Evolutionary conservation across 371 early-diverging fungal genomes (phyloP).

Genomic region (Apophysomyces ossiformis): DNA sequence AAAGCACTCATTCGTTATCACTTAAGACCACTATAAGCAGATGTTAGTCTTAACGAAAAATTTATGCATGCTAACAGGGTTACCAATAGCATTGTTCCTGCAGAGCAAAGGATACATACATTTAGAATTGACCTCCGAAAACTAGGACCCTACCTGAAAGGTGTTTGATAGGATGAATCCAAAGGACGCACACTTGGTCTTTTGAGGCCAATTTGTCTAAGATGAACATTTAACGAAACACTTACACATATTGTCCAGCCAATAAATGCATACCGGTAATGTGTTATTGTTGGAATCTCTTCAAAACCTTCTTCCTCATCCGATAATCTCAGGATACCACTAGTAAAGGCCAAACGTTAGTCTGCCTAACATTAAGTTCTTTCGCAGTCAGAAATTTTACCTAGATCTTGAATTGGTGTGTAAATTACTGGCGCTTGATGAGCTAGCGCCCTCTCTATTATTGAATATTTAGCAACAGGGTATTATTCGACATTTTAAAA

Average conservation of each 20-base stretch:
- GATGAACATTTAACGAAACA: neutral
- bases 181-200: slow-evolving; percentile 3
- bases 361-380: neutral
- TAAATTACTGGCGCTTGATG: neutral
- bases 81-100: neutral
- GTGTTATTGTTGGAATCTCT: neutral
- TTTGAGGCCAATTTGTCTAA: neutral
- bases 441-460: neutral
- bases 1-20: neutral
- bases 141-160: neutral
- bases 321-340: neutral
- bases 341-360: neutral
- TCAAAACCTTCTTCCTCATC: slow-evolving; percentile 6
- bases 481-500: neutral
- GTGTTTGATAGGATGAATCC: neutral
- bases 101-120: neutral
- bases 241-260: neutral
- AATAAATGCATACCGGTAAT: neutral
- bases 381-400: neutral
- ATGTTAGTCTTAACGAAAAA: neutral
- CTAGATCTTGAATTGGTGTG: neutral
- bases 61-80: neutral
- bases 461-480: neutral
- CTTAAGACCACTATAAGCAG: neutral
- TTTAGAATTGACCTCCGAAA: neutral